Base-by-base conservation (phyloP, 805 yeast species). In the Yarrowia bubula region DNA sequence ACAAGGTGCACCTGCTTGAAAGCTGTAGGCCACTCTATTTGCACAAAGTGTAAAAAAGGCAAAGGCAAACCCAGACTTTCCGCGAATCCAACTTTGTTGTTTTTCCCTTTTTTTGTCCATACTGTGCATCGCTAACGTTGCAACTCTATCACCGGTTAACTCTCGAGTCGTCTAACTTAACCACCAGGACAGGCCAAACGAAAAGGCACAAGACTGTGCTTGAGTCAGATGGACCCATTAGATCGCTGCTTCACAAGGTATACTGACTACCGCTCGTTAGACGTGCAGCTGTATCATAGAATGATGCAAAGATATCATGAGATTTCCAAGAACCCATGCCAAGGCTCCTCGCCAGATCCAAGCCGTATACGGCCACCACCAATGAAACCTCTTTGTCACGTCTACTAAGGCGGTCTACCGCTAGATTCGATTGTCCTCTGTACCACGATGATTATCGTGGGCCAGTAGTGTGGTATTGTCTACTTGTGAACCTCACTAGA, bases 1-100 rank as follows among this genome's bases (percentile, higher is more conserved):
- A 51, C 58, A 51, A 51, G 58, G 58, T 51, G 58, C 58, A 51
- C 58, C 58, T 51, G 58, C 58, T 22, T 51, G 58, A 38, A 22
- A 51, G 58, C 58, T 51, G 58, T 51, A 51, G 55, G 55, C 55
- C 55, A 48, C 55, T 48, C 41, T 48, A 48, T 48, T 48, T 17
- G 31, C 41, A 4, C 55, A 33, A 48, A 33, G 55, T 48, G 55
- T 47, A 35, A 48, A 48, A 48, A 48, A 48, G 41, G 32, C 55
- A 48, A 48, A 48, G 53, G n/a, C 53, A 11, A 15, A n/a, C 8
- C 38, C 38, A 32, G 8, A 17, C 53, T 47, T 47, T 47, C 15
- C 53, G 39, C 53, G 28, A 47, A 47, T 47, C 53, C 51, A 8
- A 31, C 37, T n/a, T 15, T 18, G n/a, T 33, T 47, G 53, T 33